Evolutionary conservation across 768 basidiomycete species (phyloP), one percentile per base, ranked within the genome.

Genomic region (Leccinum broughii): DNA sequence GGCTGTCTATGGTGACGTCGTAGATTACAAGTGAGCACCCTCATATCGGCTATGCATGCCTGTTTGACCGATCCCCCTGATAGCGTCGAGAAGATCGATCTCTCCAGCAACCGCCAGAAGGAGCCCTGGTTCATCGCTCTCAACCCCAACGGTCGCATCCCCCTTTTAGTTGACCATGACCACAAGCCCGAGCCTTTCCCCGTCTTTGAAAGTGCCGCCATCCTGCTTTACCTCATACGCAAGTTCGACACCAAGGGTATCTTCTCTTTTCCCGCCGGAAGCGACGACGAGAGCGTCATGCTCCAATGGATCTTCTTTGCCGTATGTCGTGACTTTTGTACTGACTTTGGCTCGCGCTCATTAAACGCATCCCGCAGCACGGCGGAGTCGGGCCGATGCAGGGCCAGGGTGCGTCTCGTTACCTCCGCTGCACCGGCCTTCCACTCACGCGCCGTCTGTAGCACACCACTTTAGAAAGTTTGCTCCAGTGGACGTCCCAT

Each of bases 301-400:
- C 68, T 92, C 24, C 92, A 92, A 68, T 95, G 92, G 94, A 85
- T 94, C 55, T 92, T 93, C 78, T 95, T 93, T 64, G 82, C 86
- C 14, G 88, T 88, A 62, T 58, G 82, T 66, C 4, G 11, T 20
- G 20, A 46, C 44, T 17, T 1, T 24, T 4, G 4, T 4, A 11
- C n/a, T 10, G 4, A 0, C 28, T 6, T 6, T 37, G 9, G 28
- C 17, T 39, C 26, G 41, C 26, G 6, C 52, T 67, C 51, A 55
- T 15, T 39, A 46, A 54, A 3, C 8, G 15, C 11, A 44, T 52
- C 41, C 11, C 48, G 13, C 69, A 90, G 87, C 89, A 92, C 69
- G 91, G 89, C 1, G 91, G 88, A 26, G 73, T 92, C 24, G 91
- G 90, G 28, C 91, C 92, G n/a, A 94, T 93, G 90, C 90, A 93